Evolutionary conservation across 1,284 basidiomycete genomes (phyloP), one percentile per base, ranked within the genome.

Genomic region (Butyriboletus appendiculatus): DNA sequence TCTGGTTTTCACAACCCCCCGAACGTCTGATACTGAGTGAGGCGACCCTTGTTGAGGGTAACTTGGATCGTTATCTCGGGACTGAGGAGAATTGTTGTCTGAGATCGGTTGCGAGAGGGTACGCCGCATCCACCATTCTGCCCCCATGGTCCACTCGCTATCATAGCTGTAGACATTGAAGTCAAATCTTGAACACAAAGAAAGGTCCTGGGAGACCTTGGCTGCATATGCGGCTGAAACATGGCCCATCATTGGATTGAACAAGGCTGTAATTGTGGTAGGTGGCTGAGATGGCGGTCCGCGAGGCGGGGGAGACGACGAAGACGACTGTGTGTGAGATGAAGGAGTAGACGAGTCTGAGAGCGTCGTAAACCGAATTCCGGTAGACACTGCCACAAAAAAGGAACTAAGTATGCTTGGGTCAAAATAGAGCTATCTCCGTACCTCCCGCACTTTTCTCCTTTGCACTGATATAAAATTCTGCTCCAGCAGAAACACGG

Each of bases 91-190:
- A 40, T 59, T 48, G 3, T 30, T 38, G 12, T 61, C 53, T n/a
- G 55, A 57, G 30, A 49, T 40, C 15, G 60, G 52, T 40, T 65
- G 66, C 6, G 66, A 68, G 28, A 58, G 50, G 18, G 56, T 54
- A 38, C 82, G 81, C 15, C 91, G 81, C 63, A 94, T 81, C 92
- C 92, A 95, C 90, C 92, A 95, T 71, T 96, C 94, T 3, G 90
- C 88, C n/a, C 93, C 96, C 72, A 98, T 81, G 5, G 92, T 90
- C 85, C 95, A 90, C 69, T 98, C 96, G 66, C 92, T 94, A 63
- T 97, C 94, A 72, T 96, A 98, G 67, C 92, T 95, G 68, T 97
- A 98, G 26, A 96, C 85, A 65, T 99, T 99, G 73, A 98, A 95
- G 67, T 98, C 95, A 68, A 96, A 98, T 16, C 96, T 82, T 3